These are phyloP conservation scores for Pyronema omphalodes DNA, from an alignment of 495 filamentous ascomycete species.

Conservation along the genomic window DNA sequence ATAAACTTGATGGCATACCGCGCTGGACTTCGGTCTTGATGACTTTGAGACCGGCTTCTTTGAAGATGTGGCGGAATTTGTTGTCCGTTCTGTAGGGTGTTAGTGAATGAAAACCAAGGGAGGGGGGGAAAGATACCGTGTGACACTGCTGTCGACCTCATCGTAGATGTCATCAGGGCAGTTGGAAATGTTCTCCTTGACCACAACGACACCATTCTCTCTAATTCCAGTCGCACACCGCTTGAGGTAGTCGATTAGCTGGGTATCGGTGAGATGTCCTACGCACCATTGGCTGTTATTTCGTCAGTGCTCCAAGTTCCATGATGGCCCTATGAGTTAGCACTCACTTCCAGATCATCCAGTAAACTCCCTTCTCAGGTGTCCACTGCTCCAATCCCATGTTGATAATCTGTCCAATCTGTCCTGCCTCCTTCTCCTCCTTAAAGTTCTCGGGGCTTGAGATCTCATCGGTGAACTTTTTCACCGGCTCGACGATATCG, in stretches of 20 bases:
- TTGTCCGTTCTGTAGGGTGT: slow-evolving; percentile 36
- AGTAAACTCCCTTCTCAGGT: slow-evolving; percentile 37
- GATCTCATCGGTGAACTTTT: slow-evolving; percentile 37
- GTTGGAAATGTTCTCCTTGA: slow-evolving; percentile 77
- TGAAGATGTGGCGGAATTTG: slow-evolving; percentile 52
- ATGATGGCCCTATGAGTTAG: not conserved
- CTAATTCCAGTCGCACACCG: slow-evolving; percentile 40
- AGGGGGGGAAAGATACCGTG: slow-evolving; percentile 6
- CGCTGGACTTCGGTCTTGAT: slow-evolving; percentile 57
- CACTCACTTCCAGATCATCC: slow-evolving; percentile 34
- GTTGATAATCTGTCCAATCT: slow-evolving; percentile 48
- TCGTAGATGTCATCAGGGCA: slow-evolving; percentile 52
- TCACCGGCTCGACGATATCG: slow-evolving; percentile 37
- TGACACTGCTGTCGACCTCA: slow-evolving; percentile 50
- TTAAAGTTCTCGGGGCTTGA: slow-evolving; percentile 25
- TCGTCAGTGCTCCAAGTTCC: not conserved
- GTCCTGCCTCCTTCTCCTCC: slow-evolving; percentile 15
- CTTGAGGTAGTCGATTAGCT: slow-evolving; percentile 48
- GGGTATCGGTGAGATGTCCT: slow-evolving; percentile 67
- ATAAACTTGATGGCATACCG: slow-evolving; percentile 46
- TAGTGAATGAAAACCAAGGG: not conserved
- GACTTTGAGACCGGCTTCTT: slow-evolving; percentile 45
- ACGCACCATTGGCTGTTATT: slow-evolving; percentile 71
- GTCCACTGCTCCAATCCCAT: slow-evolving; percentile 59
- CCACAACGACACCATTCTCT: slow-evolving; percentile 41